Percentiles rank a stretch among this genome's conserved stretches.
Evolutionary conservation across 1,284 basidiomycete species (phyloP).

Genomic region (Pseudozyma pruni): DNA sequence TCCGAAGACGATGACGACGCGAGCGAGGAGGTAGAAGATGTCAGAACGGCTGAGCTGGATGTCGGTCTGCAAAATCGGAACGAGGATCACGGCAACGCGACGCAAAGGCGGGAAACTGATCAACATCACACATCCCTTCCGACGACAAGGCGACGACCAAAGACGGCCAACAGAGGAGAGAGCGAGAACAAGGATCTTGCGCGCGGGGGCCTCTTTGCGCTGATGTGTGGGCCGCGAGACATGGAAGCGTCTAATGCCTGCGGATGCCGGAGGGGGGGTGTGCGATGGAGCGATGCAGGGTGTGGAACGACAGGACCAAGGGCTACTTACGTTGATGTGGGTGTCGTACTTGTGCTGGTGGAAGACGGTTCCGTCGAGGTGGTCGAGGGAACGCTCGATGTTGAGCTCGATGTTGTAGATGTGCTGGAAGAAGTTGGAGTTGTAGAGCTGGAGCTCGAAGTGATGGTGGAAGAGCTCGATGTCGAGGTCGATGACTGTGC

Average conservation of each 20-base stretch:
- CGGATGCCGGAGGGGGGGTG: slow-evolving; percentile 10
- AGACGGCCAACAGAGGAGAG: not conserved
- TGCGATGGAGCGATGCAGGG: not conserved
- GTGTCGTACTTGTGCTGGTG: slow-evolving; percentile 25
- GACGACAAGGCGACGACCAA: slow-evolving; percentile 7
- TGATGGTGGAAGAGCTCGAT: slow-evolving; percentile 10
- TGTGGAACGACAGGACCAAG: not conserved
- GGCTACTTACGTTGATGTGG: slow-evolving; percentile 45
- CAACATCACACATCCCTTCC: slow-evolving; percentile 22
- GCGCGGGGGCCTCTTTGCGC: not conserved
- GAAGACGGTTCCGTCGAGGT: slow-evolving; percentile 4
- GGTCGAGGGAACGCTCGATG: slow-evolving; percentile 8
- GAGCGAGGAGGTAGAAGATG: slow-evolving; percentile 25
- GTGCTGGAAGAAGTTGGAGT: slow-evolving; percentile 16
- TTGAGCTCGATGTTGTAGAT: slow-evolving; percentile 1
- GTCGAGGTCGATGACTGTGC: slow-evolving; percentile 14
- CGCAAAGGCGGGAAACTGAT: slow-evolving; percentile 29
- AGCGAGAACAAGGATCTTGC: not conserved
- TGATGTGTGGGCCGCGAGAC: slow-evolving; percentile 18
- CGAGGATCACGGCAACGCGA: slow-evolving; percentile 6
- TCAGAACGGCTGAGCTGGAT: slow-evolving; percentile 38
- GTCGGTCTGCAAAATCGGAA: slow-evolving; percentile 18
- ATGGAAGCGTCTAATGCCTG: slow-evolving; percentile 21
- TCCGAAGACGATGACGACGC: slow-evolving; percentile 8
- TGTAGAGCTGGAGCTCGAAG: slow-evolving; percentile 20